Evolutionary conservation across 1,284 basidiomycete species (phyloP).

Genomic region (Ceratobasidium sp.): DNA sequence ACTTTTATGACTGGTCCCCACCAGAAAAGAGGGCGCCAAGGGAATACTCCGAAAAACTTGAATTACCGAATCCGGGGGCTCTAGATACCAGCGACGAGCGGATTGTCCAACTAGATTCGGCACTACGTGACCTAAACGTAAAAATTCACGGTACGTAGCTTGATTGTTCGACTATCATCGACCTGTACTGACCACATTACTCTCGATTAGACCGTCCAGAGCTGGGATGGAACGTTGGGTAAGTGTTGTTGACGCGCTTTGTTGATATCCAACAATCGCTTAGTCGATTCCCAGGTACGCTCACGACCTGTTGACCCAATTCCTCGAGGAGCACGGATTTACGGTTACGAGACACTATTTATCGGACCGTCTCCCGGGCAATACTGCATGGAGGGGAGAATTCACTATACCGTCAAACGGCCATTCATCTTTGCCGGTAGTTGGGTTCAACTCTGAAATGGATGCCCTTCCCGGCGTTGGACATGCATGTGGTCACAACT

Average conservation of each 20-base stretch:
- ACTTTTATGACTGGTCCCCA: not conserved
- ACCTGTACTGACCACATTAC: too few relatives aligned
- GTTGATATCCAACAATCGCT: slow-evolving; percentile 45
- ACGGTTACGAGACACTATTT: slow-evolving; percentile 66
- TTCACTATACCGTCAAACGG: slow-evolving; percentile 55
- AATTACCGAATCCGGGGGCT: slow-evolving; percentile 21
- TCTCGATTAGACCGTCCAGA: slow-evolving; percentile 63
- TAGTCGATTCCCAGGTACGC: slow-evolving; percentile 57
- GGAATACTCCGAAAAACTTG: not conserved
- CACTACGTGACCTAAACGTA: slow-evolving; percentile 66
- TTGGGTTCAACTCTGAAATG: slow-evolving; percentile 81
- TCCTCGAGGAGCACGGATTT: slow-evolving; percentile 64
- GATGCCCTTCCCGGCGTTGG: slow-evolving; percentile 69
- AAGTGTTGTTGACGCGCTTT: slow-evolving; percentile 43
- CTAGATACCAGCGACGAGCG: slow-evolving; percentile 61
- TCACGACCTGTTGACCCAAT: slow-evolving; percentile 65
- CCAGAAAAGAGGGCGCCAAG: not conserved
- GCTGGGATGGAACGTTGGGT: slow-evolving; percentile 64
- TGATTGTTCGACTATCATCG: not conserved
- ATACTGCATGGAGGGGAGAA: slow-evolving; percentile 78
- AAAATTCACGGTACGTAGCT: slow-evolving; percentile 66
- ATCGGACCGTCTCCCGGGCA: slow-evolving; percentile 54
- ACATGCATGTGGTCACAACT: slow-evolving; percentile 86
- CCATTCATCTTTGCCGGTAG: slow-evolving; percentile 64
- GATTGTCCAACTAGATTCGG: slow-evolving; percentile 61